Percentiles rank a stretch among this genome's conserved stretches.
phyloP scores from a whole-genome alignment of 148 eudicot genomes.

The Persicaria tinctoria region DNA sequence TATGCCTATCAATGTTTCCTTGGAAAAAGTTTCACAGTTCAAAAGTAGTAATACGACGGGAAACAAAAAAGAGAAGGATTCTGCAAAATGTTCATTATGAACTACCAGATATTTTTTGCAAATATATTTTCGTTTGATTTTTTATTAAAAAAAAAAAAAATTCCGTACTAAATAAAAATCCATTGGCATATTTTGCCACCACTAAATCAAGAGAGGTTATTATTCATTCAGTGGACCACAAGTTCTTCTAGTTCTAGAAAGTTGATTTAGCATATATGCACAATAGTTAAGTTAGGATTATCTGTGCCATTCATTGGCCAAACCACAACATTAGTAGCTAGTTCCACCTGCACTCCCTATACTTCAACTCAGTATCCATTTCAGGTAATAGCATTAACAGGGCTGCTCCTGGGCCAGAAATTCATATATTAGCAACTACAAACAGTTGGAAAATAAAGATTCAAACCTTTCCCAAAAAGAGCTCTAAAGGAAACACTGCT shows the following conservation, averaged over 20 bases:
- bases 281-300: neutral
- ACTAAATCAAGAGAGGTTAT: neutral
- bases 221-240: neutral
- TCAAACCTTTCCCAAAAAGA: constrained; percentile 65
- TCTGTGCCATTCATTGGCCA: neutral
- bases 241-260: neutral
- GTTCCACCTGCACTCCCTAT: neutral
- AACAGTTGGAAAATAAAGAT: neutral
- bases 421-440: neutral
- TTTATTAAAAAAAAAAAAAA: neutral
- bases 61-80: no score
- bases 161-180: neutral
- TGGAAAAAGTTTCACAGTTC: neutral
- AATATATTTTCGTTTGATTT: neutral
- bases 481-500: constrained; percentile 62
- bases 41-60: no score
- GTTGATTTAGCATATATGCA: neutral
- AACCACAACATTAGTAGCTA: neutral
- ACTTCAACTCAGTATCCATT: neutral
- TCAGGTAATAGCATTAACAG: neutral
- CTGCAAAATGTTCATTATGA: neutral
- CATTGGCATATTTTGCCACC: neutral
- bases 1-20: neutral
- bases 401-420: neutral
- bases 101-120: neutral